These are phyloP conservation scores for Solanum bulbocastanum DNA, from an alignment of 257 asterid genomes.

Conservation along the genomic window DNA sequence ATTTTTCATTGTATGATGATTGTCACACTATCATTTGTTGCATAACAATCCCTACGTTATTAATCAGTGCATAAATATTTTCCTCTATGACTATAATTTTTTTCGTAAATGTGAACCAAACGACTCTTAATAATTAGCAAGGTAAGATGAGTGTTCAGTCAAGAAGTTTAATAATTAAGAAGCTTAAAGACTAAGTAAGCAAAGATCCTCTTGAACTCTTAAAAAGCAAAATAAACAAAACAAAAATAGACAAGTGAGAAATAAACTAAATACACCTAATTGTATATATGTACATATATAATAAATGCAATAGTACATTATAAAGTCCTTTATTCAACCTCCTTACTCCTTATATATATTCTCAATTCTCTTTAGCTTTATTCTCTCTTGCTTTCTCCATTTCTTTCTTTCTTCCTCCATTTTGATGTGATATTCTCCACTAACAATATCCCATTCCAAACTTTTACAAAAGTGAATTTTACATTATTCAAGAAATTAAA, in stretches of 20 bases:
- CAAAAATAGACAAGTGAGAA: conserved; percentile 44
- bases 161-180: conserved; percentile 11
- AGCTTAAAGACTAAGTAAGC: conserved; percentile 71
- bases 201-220: conserved; percentile 43
- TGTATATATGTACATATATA: conserved; percentile 10
- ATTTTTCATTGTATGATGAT: background rate
- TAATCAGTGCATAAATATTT: background rate
- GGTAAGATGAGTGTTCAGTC: background rate
- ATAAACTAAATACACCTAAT: conserved; percentile 37
- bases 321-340: conserved; percentile 65
- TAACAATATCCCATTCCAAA: conserved; percentile 24
- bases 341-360: conserved; percentile 26
- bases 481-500: conserved; percentile 30
- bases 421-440: conserved; percentile 92
- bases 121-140: background rate
- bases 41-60: background rate
- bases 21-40: background rate
- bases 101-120: background rate
- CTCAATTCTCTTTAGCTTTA: conserved; percentile 42
- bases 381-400: conserved; percentile 1
- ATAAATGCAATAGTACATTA: conserved; percentile 38
- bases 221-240: conserved; percentile 35
- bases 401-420: conserved; percentile 16
- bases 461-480: conserved; percentile 67
- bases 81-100: background rate